Evolutionary conservation across 345 rosid genomes (phyloP), one percentile per base, ranked within the genome.

Genomic region (Hibiscus trionum): DNA sequence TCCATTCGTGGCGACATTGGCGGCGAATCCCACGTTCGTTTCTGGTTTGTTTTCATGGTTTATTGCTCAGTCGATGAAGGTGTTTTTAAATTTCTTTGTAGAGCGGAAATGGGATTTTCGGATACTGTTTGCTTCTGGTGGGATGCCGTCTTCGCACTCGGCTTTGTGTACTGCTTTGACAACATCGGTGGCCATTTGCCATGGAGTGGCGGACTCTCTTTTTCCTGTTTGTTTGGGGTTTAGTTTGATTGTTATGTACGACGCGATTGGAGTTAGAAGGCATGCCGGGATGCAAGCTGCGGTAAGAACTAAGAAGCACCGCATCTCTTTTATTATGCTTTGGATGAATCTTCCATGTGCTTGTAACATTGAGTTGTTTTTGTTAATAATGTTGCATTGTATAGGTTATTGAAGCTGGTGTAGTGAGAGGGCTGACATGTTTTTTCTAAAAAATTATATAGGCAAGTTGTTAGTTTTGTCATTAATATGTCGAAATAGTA

Each of bases 231-330:
- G 98, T 78, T 82, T 93, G 80, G 94, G 98, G 77, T 93, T 93
- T 79, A 91, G 93, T 74, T 86, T 85, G 79, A 91, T 93, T 72
- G 98, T 93, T 4, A 93, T 93, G 97, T 93, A 93, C 72, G 98
- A 93, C 75, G 97, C 98, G 0, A 93, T 89, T 12, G 98, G 98
- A 11, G 96, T 93, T 44, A 78, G 97, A 80, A 89, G 97, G n/a
- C 97, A 93, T 73, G 98, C 97, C 11, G 98, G 98, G 58, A 89
- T 93, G 93, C 98, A 93, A 79, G 98, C 98, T 78, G 85, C 88
- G 98, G 98, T 91, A 78, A 79, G 26, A 1, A 7, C 26, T 91
- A 77, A 79, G 37, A 4, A 9, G 17, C 39, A 5, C 9, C 44
- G 6, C 59, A 29, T 27, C 47, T 80, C 78, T 6, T 26, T 16